Evolutionary conservation across 2,329 filamentous ascomycete genomes (phyloP).

Genomic region (Geosmithia flava): DNA sequence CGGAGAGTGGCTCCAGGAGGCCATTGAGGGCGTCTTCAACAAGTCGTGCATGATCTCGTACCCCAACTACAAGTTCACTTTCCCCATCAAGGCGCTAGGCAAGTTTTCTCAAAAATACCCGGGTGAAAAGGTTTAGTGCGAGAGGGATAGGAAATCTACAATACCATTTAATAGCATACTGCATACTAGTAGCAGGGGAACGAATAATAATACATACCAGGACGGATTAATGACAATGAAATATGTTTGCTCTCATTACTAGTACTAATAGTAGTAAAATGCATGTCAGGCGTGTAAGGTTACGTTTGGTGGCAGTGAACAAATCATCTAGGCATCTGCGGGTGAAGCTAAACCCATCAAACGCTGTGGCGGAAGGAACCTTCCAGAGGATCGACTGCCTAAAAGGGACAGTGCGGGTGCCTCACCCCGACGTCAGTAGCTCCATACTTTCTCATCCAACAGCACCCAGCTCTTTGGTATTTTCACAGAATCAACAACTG

Average conservation of each 20-base stretch:
- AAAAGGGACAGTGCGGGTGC: background rate
- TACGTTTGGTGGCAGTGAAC: background rate
- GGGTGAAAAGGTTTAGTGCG: conserved; percentile 37
- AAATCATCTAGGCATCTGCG: background rate
- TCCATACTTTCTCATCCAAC: background rate
- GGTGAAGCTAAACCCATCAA: no score
- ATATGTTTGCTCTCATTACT: background rate
- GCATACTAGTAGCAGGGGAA: no score
- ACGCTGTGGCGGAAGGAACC: background rate
- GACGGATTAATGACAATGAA: background rate
- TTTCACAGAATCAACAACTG: background rate
- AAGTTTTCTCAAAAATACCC: conserved; percentile 71
- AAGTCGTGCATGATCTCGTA: conserved; percentile 99
- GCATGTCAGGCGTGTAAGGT: no score
- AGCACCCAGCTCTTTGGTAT: background rate
- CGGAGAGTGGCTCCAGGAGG: conserved; percentile 90
- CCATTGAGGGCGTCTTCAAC: conserved; percentile 97
- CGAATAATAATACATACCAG: background rate
- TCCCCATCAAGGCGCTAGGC: conserved; percentile 85
- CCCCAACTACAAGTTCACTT: conserved; percentile 97
- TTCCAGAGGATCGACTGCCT: background rate
- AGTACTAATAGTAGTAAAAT: no score
- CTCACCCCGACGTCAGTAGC: background rate
- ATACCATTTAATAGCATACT: background rate
- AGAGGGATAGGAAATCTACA: background rate